Conservation (phyloP, 164 flowering plant species). For the Litsea cubeba region DNA sequence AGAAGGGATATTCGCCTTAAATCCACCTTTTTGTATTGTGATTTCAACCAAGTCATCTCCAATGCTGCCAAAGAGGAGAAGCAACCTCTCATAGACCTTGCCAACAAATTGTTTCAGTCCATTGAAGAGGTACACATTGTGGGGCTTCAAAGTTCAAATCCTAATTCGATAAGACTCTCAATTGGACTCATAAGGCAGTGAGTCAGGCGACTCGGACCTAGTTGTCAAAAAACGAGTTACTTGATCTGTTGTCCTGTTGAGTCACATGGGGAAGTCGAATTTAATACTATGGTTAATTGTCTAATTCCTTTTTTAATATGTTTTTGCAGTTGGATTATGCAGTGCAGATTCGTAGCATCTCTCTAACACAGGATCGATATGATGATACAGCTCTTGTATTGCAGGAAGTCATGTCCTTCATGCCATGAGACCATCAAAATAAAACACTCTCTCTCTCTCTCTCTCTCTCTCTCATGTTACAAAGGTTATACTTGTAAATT, state of each 20-base stretch:
- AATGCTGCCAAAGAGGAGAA: conserved; percentile 18
- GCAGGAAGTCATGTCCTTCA: conserved; percentile 19
- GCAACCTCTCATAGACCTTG: conserved; percentile 22
- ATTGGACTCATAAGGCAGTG: neutral
- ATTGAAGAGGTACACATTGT: conserved; percentile 25
- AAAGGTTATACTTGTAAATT: neutral
- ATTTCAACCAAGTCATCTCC: conserved; percentile 22
- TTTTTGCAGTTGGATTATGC: conserved; percentile 22
- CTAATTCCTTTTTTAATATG: neutral
- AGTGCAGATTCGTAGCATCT: conserved; percentile 12
- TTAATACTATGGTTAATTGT: neutral
- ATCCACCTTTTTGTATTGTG: conserved; percentile 27
- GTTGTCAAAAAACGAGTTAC: no score
- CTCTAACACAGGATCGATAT: conserved; percentile 18
- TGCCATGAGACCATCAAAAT: conserved; percentile 6
- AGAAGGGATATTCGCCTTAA: conserved; percentile 24
- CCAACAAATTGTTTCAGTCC: conserved; percentile 21
- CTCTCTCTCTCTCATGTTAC: no score
- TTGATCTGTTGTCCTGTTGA: no score
- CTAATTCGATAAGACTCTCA: neutral
- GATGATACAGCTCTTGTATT: conserved; percentile 17
- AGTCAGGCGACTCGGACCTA: neutral
- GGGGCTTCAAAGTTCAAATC: neutral
- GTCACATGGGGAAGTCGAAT: neutral
- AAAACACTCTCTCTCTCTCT: no score